A percentile compares a stretch with the other conserved stretches of the same genome.
Evolutionary conservation across 2,329 filamentous ascomycete genomes (phyloP).

Genomic region (Basipetospora chlamydospora): DNA sequence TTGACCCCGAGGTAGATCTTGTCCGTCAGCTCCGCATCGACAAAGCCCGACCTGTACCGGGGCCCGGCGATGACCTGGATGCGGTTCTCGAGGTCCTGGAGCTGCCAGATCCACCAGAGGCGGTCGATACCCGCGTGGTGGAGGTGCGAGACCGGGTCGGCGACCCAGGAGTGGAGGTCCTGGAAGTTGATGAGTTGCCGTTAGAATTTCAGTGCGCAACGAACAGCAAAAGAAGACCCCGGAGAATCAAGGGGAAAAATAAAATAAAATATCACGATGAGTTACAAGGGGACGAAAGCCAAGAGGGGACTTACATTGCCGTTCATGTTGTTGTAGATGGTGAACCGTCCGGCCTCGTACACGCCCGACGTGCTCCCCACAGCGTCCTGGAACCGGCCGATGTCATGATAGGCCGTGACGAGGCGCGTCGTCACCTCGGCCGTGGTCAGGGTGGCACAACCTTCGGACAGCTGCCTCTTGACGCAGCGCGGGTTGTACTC

Average conservation of each 20-base stretch:
- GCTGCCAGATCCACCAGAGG: conserved; percentile 10
- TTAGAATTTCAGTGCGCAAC: neutral
- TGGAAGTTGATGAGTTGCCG: neutral
- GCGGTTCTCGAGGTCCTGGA: neutral
- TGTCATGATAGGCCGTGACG: conserved; percentile 6
- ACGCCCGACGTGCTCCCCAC: conserved; percentile 8
- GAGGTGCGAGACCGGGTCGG: conserved; percentile 20
- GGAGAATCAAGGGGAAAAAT: neutral
- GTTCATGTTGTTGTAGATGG: conserved; percentile 22
- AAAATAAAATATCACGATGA: no score
- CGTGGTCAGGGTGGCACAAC: conserved; percentile 11
- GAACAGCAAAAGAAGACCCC: neutral
- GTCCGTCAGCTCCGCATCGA: conserved; percentile 6
- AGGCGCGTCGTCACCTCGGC: conserved; percentile 11
- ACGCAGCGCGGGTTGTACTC: conserved; percentile 28
- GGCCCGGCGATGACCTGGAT: neutral
- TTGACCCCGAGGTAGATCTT: conserved; percentile 5
- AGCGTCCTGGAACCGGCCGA: conserved; percentile 8
- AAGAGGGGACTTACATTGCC: neutral
- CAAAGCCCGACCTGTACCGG: no score
- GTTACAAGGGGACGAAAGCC: no score
- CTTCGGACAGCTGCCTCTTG: conserved; percentile 18
- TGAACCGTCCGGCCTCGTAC: conserved; percentile 25
- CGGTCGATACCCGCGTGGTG: conserved; percentile 17
- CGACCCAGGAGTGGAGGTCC: conserved; percentile 22